Evolutionary conservation across 129 eudicot species (phyloP).

Genomic region (Mikania micrantha): DNA sequence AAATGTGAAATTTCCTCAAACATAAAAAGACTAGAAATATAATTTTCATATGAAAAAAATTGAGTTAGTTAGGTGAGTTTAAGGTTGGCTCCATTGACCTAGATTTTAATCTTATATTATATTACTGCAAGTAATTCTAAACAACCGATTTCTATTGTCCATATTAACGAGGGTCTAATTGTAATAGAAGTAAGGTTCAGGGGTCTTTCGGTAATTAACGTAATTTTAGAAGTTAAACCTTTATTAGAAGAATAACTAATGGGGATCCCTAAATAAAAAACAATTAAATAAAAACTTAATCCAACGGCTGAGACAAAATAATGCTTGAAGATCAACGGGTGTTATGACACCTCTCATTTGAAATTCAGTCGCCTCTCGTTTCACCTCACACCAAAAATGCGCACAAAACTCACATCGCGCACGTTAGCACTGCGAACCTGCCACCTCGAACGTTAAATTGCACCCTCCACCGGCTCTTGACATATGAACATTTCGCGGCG

Average conservation of each 20-base stretch:
- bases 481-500: conserved; percentile 43
- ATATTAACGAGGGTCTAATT: background rate
- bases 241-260: conserved; percentile 9
- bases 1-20: no score
- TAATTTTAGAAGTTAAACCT: background rate
- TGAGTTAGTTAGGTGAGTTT: no score
- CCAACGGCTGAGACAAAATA: conserved; percentile 10
- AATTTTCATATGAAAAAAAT: no score
- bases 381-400: conserved; percentile 26
- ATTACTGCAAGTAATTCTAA: no score
- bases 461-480: conserved; percentile 18
- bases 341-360: background rate
- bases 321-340: conserved; percentile 8
- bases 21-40: no score
- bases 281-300: background rate
- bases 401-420: conserved; percentile 26
- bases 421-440: conserved; percentile 26
- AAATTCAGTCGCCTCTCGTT: conserved; percentile 32
- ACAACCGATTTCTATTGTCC: background rate
- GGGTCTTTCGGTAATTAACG: background rate
- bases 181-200: background rate
- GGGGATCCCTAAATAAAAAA: conserved; percentile 4
- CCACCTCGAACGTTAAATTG: conserved; percentile 45
- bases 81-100: no score
- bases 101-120: no score